Conservation (phyloP, 192 early-diverging fungal species). For the Backusella tuberculispora region DNA sequence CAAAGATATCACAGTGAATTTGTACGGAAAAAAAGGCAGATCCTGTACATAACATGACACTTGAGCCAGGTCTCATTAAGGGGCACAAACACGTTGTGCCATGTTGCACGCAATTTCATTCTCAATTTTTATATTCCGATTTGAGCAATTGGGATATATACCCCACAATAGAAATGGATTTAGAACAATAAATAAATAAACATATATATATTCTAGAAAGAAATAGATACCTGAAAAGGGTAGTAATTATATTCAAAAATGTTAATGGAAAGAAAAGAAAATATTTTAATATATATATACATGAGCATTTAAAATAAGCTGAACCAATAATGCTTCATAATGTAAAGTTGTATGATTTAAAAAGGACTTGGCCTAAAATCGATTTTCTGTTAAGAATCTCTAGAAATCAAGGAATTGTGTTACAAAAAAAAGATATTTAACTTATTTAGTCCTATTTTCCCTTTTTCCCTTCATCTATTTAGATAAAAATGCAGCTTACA, state of each 20-base stretch:
- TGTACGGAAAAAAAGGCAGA: not conserved
- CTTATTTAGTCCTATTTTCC: not conserved
- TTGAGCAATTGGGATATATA: not conserved
- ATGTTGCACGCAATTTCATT: not conserved
- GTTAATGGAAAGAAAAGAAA: not conserved
- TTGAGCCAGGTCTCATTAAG: not conserved
- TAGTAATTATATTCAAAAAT: too few relatives aligned
- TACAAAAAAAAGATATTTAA: not conserved
- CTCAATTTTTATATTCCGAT: not conserved
- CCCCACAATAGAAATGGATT: not conserved
- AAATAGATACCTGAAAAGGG: not conserved
- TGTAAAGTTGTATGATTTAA: not conserved
- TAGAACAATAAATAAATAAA: not conserved
- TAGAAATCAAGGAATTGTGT: constrained; percentile 9
- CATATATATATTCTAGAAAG: not conserved
- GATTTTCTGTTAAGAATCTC: not conserved
- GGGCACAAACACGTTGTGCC: not conserved
- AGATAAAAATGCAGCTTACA: too few relatives aligned
- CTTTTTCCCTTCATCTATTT: not conserved
- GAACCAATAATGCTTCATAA: not conserved
- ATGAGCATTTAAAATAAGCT: not conserved
- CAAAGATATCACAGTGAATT: not conserved
- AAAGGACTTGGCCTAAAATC: constrained; percentile 4
- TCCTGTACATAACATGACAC: not conserved
- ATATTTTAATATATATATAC: too few relatives aligned